phyloP scores from a whole-genome alignment of 345 rosid species.

The Eucalyptus sideroxylon region DNA sequence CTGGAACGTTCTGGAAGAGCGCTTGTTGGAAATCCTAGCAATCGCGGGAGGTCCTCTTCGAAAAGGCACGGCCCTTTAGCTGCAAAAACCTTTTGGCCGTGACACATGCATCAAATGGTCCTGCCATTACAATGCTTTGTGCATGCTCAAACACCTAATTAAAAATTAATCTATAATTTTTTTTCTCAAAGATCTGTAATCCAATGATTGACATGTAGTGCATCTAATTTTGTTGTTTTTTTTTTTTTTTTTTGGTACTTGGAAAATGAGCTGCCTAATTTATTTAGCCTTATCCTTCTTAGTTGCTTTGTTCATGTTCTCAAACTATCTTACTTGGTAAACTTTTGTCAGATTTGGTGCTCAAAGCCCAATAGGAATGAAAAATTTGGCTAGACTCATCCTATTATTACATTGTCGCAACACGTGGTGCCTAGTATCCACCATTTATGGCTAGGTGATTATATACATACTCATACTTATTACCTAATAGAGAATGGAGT shows the following conservation, averaged over 20 bases:
- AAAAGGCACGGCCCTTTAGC: too few species aligned
- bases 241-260: not conserved
- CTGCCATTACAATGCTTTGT: not conserved
- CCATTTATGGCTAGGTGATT: not conserved
- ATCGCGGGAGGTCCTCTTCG: too few species aligned
- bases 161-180: not conserved
- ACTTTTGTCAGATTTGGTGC: not conserved
- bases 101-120: not conserved
- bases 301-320: not conserved
- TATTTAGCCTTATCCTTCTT: not conserved
- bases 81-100: too few species aligned
- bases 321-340: not conserved
- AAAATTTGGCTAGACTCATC: not conserved
- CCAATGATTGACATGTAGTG: not conserved
- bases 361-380: not conserved
- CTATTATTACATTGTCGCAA: not conserved
- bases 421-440: not conserved
- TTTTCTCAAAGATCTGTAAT: not conserved
- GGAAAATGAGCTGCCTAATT: not conserved
- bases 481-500: not conserved
- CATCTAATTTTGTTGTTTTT: not conserved
- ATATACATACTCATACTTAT: not conserved
- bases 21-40: too few species aligned
- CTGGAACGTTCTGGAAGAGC: too few species aligned
- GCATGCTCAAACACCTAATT: not conserved